Base-by-base conservation (phyloP, 108 stramenopile genomes). In the Discostella stelligeroides region DNA sequence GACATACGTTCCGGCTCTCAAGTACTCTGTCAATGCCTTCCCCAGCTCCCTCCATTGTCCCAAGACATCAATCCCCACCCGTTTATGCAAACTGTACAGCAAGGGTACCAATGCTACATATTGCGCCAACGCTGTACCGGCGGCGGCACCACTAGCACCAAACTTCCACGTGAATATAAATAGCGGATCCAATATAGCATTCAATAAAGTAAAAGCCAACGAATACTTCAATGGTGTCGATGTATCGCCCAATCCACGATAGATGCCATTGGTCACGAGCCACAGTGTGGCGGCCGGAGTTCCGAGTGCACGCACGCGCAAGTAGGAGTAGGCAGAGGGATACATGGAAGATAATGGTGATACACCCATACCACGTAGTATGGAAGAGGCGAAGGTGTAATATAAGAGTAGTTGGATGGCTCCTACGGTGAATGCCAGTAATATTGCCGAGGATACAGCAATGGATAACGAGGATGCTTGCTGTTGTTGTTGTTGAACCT, bases 211-310 rank as follows among this genome's bases (percentile, higher is more conserved):
- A 68, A 95, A 95, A 3, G 86, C 24, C 2, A 95, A 41, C 9
- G 90, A 85, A 66, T 94, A 97, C 8, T 76, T 73, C 63, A 97
- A 47, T 4, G 97, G 97, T 0, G 97, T 97, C 4, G 69, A 15
- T 11, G 97, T 97, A 68, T 97, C 95, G 6, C 97, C 97, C 18
- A 96, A 62, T 3, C 97, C 97, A n/a, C 97, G 89, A 69, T 94
- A 97, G 25, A 96, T 89, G 11, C 97, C 95, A 71, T 96, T 96
- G 60, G 89, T 84, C 0, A 97, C 97, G 14, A 96, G 70, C 94
- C 92, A 94, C 6, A 96, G 66, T 7, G 95, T 96, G 20, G 97
- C 92, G 9, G 95, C 93, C 2, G 94, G 92, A 5, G 94, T 88
- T 21, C 94, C 95, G 37, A 95, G 66, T 0, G 93, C 95, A 13